A percentile compares a stretch with the other conserved stretches of the same genome.
These are phyloP conservation scores for Parietaria judaica DNA, from an alignment of 306 rosid species.

Conservation along the genomic window DNA sequence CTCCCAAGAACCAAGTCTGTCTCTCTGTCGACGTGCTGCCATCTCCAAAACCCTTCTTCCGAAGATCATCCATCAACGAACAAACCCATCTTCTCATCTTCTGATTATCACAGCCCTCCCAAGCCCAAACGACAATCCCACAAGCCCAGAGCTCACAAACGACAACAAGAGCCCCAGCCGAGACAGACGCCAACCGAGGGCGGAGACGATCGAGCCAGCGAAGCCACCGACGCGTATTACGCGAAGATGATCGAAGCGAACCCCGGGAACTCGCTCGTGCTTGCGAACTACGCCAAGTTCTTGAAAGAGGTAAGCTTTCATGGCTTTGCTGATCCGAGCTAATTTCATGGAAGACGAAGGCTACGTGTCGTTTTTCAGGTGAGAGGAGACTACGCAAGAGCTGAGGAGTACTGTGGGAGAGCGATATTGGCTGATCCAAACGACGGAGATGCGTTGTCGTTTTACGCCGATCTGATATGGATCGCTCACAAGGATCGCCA, in stretches of 20 bases:
- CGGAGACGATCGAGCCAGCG: conserved; percentile 38
- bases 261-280: conserved; percentile 64
- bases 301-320: conserved; percentile 51
- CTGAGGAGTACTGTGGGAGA: conserved; percentile 64
- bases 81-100: neutral
- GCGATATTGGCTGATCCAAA: conserved; percentile 57
- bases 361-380: conserved; percentile 28
- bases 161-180: too few species aligned
- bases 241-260: conserved; percentile 62
- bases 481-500: conserved; percentile 40
- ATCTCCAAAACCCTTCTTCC: neutral
- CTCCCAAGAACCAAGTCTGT: conserved; percentile 39
- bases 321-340: neutral
- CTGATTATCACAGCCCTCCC: neutral
- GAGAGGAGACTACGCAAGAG: conserved; percentile 53
- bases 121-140: conserved; percentile 25
- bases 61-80: too few species aligned
- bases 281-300: conserved; percentile 80
- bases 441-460: conserved; percentile 46
- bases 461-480: conserved; percentile 71
- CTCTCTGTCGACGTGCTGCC: conserved; percentile 15
- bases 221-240: conserved; percentile 49
- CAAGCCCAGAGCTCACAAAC: conserved; percentile 12
- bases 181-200: conserved; percentile 18
- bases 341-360: neutral